These are phyloP conservation scores for Moringa oleifera DNA, from an alignment of 345 rosid species.

Conservation along the genomic window DNA sequence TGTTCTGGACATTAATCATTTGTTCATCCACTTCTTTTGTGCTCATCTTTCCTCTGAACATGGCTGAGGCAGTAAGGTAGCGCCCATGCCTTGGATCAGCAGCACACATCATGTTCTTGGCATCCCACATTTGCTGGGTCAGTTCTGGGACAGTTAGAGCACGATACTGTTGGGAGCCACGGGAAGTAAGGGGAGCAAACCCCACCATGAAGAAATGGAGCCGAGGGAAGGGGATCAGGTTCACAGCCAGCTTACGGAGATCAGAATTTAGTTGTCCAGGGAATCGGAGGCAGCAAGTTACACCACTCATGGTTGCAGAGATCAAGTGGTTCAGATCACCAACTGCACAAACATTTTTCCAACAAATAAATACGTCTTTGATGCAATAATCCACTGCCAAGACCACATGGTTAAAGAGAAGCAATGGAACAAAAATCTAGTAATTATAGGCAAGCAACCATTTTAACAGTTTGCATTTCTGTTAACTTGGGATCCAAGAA, in stretches of 20 bases:
- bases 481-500: too few species aligned
- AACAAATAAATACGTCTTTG: too few species aligned
- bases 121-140: conserved; percentile 22
- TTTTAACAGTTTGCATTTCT: too few species aligned
- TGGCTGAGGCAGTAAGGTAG: conserved; percentile 20
- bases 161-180: conserved; percentile 18
- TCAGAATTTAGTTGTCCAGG: conserved; percentile 18
- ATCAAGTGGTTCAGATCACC: conserved; percentile 22
- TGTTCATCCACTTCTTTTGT: conserved; percentile 20
- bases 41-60: conserved; percentile 21
- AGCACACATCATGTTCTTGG: conserved; percentile 24
- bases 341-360: conserved; percentile 10
- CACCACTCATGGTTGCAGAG: conserved; percentile 20
- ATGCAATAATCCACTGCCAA: too few species aligned
- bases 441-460: too few species aligned
- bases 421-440: too few species aligned
- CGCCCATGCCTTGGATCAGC: conserved; percentile 24
- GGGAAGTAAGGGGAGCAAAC: conserved; percentile 18
- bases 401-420: too few species aligned
- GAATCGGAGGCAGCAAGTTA: conserved; percentile 20
- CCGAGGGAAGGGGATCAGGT: conserved; percentile 23
- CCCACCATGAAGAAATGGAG: conserved; percentile 25
- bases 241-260: conserved; percentile 17
- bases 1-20: conserved; percentile 16
- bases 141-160: conserved; percentile 20